Percentiles rank a stretch among this genome's conserved stretches.
phyloP scores from a whole-genome alignment of 345 rosid species.

The Clarkia xantiana region DNA sequence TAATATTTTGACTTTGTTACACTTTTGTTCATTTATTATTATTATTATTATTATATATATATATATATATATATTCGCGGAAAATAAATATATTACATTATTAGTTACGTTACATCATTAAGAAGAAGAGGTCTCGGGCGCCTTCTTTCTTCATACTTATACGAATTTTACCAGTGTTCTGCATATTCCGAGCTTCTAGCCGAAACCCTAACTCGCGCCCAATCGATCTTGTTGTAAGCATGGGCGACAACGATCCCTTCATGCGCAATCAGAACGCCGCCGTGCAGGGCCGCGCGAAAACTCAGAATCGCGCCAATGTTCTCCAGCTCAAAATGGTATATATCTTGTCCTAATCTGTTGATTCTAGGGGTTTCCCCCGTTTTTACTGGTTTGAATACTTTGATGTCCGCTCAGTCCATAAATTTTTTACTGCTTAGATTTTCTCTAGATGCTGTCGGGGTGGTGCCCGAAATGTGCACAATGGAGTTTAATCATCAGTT shows the following conservation, averaged over 20 bases:
- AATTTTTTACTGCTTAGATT: background rate
- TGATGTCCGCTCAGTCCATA: background rate
- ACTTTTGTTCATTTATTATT: too few relatives aligned
- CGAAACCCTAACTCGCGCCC: constrained; percentile 11
- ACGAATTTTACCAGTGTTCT: background rate
- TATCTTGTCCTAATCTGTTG: constrained; percentile 1
- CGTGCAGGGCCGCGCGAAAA: constrained; percentile 72
- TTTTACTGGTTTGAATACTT: background rate
- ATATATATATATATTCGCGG: too few relatives aligned
- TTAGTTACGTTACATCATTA: too few relatives aligned
- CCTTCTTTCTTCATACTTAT: background rate
- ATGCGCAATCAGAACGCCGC: constrained; percentile 78
- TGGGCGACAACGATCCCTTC: constrained; percentile 80
- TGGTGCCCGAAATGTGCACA: too few relatives aligned
- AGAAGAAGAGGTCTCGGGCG: too few relatives aligned
- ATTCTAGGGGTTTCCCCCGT: background rate
- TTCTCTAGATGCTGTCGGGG: too few relatives aligned
- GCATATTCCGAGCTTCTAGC: background rate
- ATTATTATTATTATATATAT: too few relatives aligned
- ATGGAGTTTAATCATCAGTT: background rate
- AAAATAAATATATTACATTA: too few relatives aligned
- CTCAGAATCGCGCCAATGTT: constrained; percentile 81
- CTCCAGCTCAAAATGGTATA: constrained; percentile 93
- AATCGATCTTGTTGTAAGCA: constrained; percentile 22
- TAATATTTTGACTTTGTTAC: too few relatives aligned